Conservation (phyloP, 495 filamentous ascomycete genomes). For the Xylaria castorea region DNA sequence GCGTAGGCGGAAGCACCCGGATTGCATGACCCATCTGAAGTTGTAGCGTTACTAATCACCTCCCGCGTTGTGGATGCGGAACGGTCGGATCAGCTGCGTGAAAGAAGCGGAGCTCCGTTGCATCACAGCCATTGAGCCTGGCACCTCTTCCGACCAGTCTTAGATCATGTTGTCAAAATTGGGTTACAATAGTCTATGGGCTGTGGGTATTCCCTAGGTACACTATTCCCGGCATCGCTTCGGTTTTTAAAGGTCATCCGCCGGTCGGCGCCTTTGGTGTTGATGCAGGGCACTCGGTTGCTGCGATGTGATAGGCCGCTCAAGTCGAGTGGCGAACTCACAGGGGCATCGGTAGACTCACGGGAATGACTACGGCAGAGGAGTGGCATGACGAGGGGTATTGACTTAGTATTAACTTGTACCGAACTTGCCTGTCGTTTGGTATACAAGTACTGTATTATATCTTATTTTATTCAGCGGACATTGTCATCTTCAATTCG, state of each 20-base stretch:
- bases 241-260: not conserved
- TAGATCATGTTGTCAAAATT: not conserved
- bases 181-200: slow-evolving; percentile 4
- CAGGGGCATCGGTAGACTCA: not conserved
- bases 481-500: not conserved
- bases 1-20: not conserved
- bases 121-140: slow-evolving; percentile 6
- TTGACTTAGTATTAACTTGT: not conserved
- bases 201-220: not conserved
- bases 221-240: slow-evolving; percentile 14
- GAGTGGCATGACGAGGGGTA: not conserved
- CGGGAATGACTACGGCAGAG: not conserved
- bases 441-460: not conserved
- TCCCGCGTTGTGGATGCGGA: slow-evolving; percentile 19
- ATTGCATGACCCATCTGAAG: slow-evolving; percentile 3
- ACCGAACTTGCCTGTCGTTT: not conserved
- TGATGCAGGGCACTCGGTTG: not conserved
- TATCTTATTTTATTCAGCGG: not conserved
- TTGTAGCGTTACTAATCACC: slow-evolving; percentile 9
- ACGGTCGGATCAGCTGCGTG: slow-evolving; percentile 20
- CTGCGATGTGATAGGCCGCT: not conserved
- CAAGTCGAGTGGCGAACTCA: not conserved
- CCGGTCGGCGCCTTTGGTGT: not conserved
- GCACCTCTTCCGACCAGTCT: slow-evolving; percentile 14
- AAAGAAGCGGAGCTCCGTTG: slow-evolving; percentile 22